phyloP scores from a whole-genome alignment of 2,329 filamentous ascomycete genomes.

The Periconia digitata region DNA sequence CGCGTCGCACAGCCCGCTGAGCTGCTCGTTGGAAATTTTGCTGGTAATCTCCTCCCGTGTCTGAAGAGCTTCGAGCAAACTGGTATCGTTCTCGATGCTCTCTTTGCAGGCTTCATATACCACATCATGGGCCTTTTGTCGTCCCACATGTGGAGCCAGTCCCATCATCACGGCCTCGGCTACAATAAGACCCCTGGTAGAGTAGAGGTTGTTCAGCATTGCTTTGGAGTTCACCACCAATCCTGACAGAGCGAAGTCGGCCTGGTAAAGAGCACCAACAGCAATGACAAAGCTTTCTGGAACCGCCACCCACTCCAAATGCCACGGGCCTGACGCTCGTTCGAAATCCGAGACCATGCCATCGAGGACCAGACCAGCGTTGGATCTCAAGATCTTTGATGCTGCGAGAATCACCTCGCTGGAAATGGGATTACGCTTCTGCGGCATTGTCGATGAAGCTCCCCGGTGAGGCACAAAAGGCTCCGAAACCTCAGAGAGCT shows the following conservation, averaged over 20 bases:
- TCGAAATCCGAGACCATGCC: slow-evolving; percentile 62
- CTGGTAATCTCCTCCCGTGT: slow-evolving; percentile 45
- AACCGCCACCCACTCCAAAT: slow-evolving; percentile 60
- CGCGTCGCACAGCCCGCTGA: slow-evolving; percentile 59
- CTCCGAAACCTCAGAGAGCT: slow-evolving; percentile 57
- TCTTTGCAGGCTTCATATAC: slow-evolving; percentile 58
- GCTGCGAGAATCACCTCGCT: slow-evolving; percentile 59
- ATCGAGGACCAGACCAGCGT: slow-evolving; percentile 56
- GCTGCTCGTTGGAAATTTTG: slow-evolving; percentile 48
- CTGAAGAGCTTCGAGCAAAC: slow-evolving; percentile 49
- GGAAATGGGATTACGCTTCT: slow-evolving; percentile 61
- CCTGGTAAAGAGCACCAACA: slow-evolving; percentile 56
- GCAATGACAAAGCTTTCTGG: slow-evolving; percentile 58
- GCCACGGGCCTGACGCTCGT: slow-evolving; percentile 60
- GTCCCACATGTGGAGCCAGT: slow-evolving; percentile 55
- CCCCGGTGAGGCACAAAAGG: slow-evolving; percentile 45
- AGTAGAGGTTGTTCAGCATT: slow-evolving; percentile 56
- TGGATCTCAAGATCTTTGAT: slow-evolving; percentile 56
- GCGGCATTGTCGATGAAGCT: slow-evolving; percentile 40
- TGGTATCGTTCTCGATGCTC: slow-evolving; percentile 49
- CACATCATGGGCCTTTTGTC: slow-evolving; percentile 58
- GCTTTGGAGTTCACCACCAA: slow-evolving; percentile 53
- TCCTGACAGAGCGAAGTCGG: slow-evolving; percentile 55
- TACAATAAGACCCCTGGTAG: slow-evolving; percentile 57
- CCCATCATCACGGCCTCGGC: slow-evolving; percentile 65